Percentiles rank a stretch among this genome's conserved stretches.
phyloP scores from a whole-genome alignment of 176 grass and related monocot species.

The Elaeis guineensis region DNA sequence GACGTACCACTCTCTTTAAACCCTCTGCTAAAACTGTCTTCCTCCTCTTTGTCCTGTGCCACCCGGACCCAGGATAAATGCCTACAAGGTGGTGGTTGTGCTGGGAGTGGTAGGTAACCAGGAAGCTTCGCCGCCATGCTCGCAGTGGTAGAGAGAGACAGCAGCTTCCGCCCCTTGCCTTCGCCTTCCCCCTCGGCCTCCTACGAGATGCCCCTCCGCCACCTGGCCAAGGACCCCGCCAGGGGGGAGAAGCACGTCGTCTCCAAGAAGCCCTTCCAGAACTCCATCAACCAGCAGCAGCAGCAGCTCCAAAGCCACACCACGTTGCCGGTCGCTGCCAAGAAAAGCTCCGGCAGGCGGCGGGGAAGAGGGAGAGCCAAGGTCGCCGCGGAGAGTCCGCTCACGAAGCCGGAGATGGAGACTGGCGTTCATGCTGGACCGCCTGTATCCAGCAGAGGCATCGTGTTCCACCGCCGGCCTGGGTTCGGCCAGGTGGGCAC shows the following conservation, averaged over 20 bases:
- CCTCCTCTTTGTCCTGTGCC: neutral
- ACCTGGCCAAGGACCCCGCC: slow-evolving; percentile 24
- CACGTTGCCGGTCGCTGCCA: slow-evolving; percentile 32
- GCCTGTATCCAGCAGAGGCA: slow-evolving; percentile 52
- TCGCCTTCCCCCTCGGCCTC: slow-evolving; percentile 7
- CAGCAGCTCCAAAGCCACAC: slow-evolving; percentile 38
- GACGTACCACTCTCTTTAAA: slow-evolving; percentile 12
- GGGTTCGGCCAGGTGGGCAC: slow-evolving; percentile 77
- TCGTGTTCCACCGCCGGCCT: slow-evolving; percentile 64
- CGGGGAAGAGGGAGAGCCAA: neutral
- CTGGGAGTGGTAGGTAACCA: neutral
- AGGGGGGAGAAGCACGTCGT: slow-evolving; percentile 35
- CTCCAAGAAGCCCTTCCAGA: slow-evolving; percentile 84
- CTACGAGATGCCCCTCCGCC: slow-evolving; percentile 29
- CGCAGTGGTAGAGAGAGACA: slow-evolving; percentile 40
- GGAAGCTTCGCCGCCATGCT: slow-evolving; percentile 30
- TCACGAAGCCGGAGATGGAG: neutral
- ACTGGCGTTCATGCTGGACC: slow-evolving; percentile 19
- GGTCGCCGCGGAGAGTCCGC: neutral
- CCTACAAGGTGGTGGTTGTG: slow-evolving; percentile 5
- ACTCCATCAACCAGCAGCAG: slow-evolving; percentile 72
- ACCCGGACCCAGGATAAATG: slow-evolving; percentile 4
- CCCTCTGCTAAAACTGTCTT: neutral
- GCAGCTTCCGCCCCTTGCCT: slow-evolving; percentile 7
- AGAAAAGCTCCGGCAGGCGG: slow-evolving; percentile 44